phyloP scores from a whole-genome alignment of 2,329 filamentous ascomycete species.

The Sarocladiaceae sp. region DNA sequence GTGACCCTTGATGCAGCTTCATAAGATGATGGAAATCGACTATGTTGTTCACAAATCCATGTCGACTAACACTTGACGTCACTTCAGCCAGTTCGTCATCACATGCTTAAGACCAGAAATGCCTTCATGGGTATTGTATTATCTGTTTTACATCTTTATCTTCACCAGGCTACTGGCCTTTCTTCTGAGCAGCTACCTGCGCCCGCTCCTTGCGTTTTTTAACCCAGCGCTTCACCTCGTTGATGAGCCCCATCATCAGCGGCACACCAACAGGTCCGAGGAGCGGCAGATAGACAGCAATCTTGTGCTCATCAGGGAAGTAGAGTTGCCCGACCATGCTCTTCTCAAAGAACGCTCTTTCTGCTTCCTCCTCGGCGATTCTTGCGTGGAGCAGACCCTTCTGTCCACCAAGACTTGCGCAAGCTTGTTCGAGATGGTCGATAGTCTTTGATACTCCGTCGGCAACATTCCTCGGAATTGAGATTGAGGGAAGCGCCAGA shows the following conservation, averaged over 20 bases:
- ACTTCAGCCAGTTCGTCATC: too few species aligned
- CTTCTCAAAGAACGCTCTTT: conserved; percentile 96
- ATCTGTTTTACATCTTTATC: background rate
- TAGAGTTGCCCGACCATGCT: conserved; percentile 99
- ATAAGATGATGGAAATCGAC: too few species aligned
- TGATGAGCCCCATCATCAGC: conserved; percentile 75
- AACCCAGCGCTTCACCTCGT: conserved; percentile 68
- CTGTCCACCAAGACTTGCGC: conserved; percentile 60
- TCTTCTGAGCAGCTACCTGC: conserved; percentile 34
- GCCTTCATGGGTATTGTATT: background rate
- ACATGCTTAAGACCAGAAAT: too few species aligned
- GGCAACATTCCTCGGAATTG: conserved; percentile 83
- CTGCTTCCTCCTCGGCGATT: conserved; percentile 82
- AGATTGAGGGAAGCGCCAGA: conserved; percentile 79
- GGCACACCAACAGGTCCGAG: conserved; percentile 89
- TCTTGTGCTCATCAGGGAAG: conserved; percentile 97
- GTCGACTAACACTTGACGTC: too few species aligned
- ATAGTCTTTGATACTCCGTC: conserved; percentile 80
- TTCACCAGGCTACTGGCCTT: conserved; percentile 22
- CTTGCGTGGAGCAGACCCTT: conserved; percentile 76
- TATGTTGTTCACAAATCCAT: too few species aligned
- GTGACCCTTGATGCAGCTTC: too few species aligned
- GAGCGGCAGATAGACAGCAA: conserved; percentile 90
- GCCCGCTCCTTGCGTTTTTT: conserved; percentile 41
- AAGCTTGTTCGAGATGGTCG: conserved; percentile 71